Evolutionary conservation across 2,329 filamentous ascomycete species (phyloP).

Genomic region (Sporothrix schenckii): DNA sequence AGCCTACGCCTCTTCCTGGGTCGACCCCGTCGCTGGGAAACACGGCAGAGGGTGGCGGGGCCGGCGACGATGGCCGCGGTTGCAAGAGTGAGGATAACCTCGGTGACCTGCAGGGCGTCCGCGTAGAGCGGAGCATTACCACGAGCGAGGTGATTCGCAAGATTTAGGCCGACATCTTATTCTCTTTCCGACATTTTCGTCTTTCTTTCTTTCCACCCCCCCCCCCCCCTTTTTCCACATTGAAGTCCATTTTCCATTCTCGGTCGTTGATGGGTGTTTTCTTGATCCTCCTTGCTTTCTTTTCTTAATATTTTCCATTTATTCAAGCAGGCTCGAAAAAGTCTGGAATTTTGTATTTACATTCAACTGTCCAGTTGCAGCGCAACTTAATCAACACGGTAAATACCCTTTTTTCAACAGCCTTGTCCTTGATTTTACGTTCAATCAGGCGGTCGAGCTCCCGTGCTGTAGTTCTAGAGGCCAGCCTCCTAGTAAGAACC

Average conservation of each 20-base stretch:
- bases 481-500: not conserved
- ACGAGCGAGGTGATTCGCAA: constrained; percentile 18
- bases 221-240: no score
- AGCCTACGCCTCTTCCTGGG: not conserved
- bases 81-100: constrained; percentile 1
- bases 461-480: not conserved
- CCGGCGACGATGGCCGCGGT: not conserved
- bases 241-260: no score
- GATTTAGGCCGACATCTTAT: not conserved
- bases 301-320: constrained; percentile 17
- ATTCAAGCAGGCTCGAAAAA: not conserved
- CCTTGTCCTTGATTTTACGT: no score
- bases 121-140: constrained; percentile 29
- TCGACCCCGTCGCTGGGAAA: not conserved
- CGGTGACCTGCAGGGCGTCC: constrained; percentile 20
- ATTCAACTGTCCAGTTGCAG: not conserved
- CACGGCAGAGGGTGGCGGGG: not conserved
- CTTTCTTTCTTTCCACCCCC: not conserved
- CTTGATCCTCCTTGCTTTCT: not conserved
- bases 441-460: no score
- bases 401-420: not conserved
- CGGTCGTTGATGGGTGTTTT: no score
- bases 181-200: constrained; percentile 8
- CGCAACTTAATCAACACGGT: not conserved
- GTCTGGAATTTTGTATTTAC: not conserved